Evolutionary conservation across 2,329 filamentous ascomycete genomes (phyloP).

Genomic region (Sporothrix protearum): DNA sequence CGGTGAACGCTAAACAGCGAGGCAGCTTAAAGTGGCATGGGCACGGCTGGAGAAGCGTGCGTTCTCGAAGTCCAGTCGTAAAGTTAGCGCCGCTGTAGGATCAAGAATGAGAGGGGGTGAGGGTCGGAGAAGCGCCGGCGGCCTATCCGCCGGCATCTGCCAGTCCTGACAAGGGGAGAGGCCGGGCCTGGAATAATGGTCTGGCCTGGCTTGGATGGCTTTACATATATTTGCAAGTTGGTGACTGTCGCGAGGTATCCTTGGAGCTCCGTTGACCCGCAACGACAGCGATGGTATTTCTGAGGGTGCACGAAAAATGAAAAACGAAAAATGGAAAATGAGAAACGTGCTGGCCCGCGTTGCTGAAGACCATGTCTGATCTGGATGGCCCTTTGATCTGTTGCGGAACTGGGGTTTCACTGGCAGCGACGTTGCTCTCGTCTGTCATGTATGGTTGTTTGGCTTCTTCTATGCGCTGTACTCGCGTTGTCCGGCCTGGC

Average conservation of each 20-base stretch:
- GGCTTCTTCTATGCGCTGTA: not conserved
- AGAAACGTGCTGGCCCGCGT: not conserved
- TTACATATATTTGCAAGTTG: too few relatives aligned
- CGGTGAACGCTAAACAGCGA: slow-evolving; percentile 8
- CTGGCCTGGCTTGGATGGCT: too few relatives aligned
- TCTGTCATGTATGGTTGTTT: not conserved
- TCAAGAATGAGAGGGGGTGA: not conserved
- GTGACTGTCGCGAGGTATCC: not conserved
- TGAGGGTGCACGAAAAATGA: too few relatives aligned
- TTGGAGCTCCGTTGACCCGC: not conserved
- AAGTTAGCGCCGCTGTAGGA: slow-evolving; percentile 3
- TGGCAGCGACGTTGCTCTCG: not conserved
- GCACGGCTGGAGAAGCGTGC: not conserved
- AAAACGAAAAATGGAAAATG: not conserved
- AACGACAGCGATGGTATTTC: not conserved
- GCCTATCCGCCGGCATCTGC: not conserved
- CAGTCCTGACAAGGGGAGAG: not conserved
- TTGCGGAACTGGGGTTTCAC: not conserved
- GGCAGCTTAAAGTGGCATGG: not conserved
- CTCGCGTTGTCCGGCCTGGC: not conserved
- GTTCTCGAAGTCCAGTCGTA: not conserved
- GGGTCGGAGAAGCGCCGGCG: not conserved
- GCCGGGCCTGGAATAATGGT: slow-evolving; percentile 1
- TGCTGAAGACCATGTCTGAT: not conserved
- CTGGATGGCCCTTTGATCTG: slow-evolving; percentile 5